Conservation (phyloP, 2,329 filamentous ascomycete species). For the Didymella pomorum region DNA sequence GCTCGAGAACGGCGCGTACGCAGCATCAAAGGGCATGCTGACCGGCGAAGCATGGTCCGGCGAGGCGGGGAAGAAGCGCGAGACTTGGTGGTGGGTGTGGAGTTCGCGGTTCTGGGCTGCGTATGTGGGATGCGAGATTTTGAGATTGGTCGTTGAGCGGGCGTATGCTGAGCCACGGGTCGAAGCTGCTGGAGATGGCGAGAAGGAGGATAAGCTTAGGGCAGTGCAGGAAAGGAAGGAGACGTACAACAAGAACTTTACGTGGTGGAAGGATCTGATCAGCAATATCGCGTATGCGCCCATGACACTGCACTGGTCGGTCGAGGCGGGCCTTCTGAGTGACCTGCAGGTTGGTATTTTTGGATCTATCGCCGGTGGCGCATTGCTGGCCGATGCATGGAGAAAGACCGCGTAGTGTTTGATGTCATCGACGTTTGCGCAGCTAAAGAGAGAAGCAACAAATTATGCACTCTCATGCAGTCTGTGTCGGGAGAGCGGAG, state of each 20-base stretch:
- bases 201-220: slow-evolving; percentile 58
- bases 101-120: slow-evolving; percentile 82
- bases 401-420: slow-evolving; percentile 44
- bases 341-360: slow-evolving; percentile 66
- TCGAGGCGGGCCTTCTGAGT: slow-evolving; percentile 63
- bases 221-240: slow-evolving; percentile 38
- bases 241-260: slow-evolving; percentile 42
- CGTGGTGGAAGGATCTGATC: slow-evolving; percentile 72
- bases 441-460: too few species aligned
- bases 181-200: slow-evolving; percentile 50
- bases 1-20: slow-evolving; percentile 83
- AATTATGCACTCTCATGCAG: too few species aligned
- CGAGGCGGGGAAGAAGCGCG: slow-evolving; percentile 56
- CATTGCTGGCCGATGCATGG: slow-evolving; percentile 58
- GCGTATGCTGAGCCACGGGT: slow-evolving; percentile 33
- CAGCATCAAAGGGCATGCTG: slow-evolving; percentile 76
- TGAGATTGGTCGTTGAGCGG: slow-evolving; percentile 62
- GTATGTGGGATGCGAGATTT: slow-evolving; percentile 79
- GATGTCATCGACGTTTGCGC: too few species aligned
- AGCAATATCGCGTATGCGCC: slow-evolving; percentile 81
- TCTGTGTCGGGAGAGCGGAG: too few species aligned
- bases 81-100: slow-evolving; percentile 71
- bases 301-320: slow-evolving; percentile 83
- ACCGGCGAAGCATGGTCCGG: slow-evolving; percentile 56
- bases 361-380: slow-evolving; percentile 60